A percentile compares a stretch with the other conserved stretches of the same genome.
These are phyloP conservation scores for Arthrobotrys iridis DNA, from an alignment of 2,329 filamentous ascomycete species.

Conservation along the genomic window DNA sequence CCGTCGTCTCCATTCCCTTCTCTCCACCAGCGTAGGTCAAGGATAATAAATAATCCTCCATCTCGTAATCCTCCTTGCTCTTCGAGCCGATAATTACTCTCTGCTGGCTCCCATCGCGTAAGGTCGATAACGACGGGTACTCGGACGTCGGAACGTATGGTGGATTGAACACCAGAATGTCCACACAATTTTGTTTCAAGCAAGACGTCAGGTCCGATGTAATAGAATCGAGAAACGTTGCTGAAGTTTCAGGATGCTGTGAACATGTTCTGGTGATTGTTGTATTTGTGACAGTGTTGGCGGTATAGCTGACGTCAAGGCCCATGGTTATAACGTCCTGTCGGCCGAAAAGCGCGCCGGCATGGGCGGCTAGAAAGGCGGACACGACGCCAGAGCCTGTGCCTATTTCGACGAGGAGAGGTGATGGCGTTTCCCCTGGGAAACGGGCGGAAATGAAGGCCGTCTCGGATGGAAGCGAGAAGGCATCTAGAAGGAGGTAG, in stretches of 20 bases:
- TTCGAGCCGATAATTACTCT: constrained; percentile 57
- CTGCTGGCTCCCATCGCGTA: constrained; percentile 52
- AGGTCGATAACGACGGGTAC: constrained; percentile 68
- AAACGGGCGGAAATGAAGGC: constrained; percentile 76
- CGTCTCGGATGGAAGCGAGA: constrained; percentile 76
- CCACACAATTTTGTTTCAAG: constrained; percentile 71
- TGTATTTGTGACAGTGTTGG: constrained; percentile 77
- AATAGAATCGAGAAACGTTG: constrained; percentile 72
- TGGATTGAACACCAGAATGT: constrained; percentile 94
- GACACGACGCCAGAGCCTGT: constrained; percentile 94
- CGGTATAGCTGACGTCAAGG: constrained; percentile 85
- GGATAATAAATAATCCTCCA: constrained; percentile 82
- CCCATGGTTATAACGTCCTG: constrained; percentile 75
- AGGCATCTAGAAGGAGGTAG: constrained; percentile 89
- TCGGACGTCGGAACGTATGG: constrained; percentile 91
- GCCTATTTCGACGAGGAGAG: constrained; percentile 84
- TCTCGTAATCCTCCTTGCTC: constrained; percentile 69
- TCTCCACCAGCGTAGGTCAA: constrained; percentile 87
- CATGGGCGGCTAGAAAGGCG: constrained; percentile 83
- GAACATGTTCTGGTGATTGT: constrained; percentile 63
- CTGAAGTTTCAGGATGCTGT: constrained; percentile 60
- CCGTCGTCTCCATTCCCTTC: constrained; percentile 94
- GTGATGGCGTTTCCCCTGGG: constrained; percentile 61
- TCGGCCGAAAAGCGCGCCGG: constrained; percentile 76
- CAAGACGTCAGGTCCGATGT: constrained; percentile 76